Evolutionary conservation across 2,329 filamentous ascomycete genomes (phyloP).

Genomic region (Basipetospora sp.): DNA sequence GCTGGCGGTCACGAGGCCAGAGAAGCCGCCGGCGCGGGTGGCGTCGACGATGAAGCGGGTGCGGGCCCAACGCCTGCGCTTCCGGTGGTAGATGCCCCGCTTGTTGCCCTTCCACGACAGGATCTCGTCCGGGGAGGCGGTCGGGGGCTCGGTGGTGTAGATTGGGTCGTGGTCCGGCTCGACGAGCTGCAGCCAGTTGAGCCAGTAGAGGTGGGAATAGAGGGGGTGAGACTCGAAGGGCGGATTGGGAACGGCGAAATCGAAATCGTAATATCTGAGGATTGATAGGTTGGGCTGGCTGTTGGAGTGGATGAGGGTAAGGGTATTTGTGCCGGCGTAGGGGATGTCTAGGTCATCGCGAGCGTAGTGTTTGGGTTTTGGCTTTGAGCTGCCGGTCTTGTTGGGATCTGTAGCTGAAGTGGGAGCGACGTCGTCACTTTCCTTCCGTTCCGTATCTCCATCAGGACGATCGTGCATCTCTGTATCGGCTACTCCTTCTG

Average conservation of each 20-base stretch:
- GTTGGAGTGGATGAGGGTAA: slow-evolving; percentile 68
- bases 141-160: slow-evolving; percentile 52
- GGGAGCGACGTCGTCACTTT: neutral
- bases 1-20: slow-evolving; percentile 68
- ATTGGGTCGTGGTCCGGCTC: slow-evolving; percentile 60
- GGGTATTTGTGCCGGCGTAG: slow-evolving; percentile 56
- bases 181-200: slow-evolving; percentile 86
- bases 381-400: slow-evolving; percentile 14
- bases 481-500: neutral
- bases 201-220: slow-evolving; percentile 60
- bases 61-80: slow-evolving; percentile 67
- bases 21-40: slow-evolving; percentile 61
- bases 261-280: slow-evolving; percentile 80
- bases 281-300: slow-evolving; percentile 76
- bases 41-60: slow-evolving; percentile 59
- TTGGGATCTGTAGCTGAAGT: slow-evolving; percentile 6
- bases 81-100: slow-evolving; percentile 73
- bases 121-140: slow-evolving; percentile 45
- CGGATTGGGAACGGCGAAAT: slow-evolving; percentile 48
- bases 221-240: slow-evolving; percentile 58
- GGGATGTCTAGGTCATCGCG: slow-evolving; percentile 45
- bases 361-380: slow-evolving; percentile 10
- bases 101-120: slow-evolving; percentile 65
- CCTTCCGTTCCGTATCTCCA: neutral
- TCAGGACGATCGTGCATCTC: slow-evolving; percentile 1